Conservation (phyloP, 331 rosid species). For the Quercus phellos region DNA sequence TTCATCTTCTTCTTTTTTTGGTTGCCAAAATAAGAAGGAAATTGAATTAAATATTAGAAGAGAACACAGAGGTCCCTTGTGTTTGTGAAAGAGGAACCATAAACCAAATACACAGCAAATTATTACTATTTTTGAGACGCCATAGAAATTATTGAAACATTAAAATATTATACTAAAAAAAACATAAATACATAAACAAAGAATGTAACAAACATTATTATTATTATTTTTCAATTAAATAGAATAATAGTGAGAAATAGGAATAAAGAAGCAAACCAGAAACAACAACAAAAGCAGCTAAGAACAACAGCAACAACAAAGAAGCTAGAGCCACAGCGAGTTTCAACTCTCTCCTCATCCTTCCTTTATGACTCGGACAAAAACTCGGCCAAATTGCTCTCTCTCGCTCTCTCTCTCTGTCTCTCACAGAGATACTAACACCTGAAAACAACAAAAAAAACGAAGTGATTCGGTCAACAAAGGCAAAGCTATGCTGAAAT, state of each 20-base stretch:
- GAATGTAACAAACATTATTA: too few species aligned
- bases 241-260: background rate
- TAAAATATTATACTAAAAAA: background rate
- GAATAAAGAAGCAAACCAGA: conserved; percentile 9
- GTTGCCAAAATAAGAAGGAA: background rate
- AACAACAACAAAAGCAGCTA: background rate
- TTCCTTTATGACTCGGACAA: too few species aligned
- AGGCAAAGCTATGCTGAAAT: conserved; percentile 8
- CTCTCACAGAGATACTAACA: background rate
- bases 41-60: background rate
- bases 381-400: too few species aligned
- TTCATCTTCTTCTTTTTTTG: too few species aligned
- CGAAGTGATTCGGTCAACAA: background rate
- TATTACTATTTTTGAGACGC: background rate
- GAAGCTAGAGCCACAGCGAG: background rate
- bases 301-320: background rate
- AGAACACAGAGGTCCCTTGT: conserved; percentile 8
- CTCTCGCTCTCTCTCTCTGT: too few species aligned
- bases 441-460: conserved; percentile 8
- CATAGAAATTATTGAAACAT: background rate
- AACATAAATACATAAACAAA: background rate
- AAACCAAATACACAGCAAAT: background rate
- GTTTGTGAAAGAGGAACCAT: conserved; percentile 14
- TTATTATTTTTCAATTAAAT: background rate
- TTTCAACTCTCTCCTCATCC: background rate